Conservation (phyloP, 768 basidiomycete genomes). For the Trametes elegans region DNA sequence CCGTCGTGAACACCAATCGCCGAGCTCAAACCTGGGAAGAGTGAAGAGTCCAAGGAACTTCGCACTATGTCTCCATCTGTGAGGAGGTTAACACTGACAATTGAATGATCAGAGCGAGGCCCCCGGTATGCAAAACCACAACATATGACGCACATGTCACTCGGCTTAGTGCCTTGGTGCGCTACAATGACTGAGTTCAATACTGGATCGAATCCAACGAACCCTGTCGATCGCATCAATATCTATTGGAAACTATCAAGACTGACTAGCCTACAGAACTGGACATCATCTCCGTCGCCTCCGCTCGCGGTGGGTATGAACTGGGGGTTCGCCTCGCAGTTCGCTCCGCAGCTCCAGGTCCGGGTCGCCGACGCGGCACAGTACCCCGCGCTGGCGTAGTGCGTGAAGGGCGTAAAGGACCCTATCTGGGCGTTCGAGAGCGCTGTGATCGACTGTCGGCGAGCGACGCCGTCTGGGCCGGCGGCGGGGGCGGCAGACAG, state of each 20-base stretch:
- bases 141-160: slow-evolving; percentile 28
- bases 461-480: not conserved
- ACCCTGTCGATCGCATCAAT: slow-evolving; percentile 37
- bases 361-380: slow-evolving; percentile 28
- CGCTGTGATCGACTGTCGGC: slow-evolving; percentile 24
- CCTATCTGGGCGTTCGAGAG: slow-evolving; percentile 27
- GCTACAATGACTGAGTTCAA: slow-evolving; percentile 35
- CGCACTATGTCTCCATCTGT: slow-evolving; percentile 43
- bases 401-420: slow-evolving; percentile 30
- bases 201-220: slow-evolving; percentile 48
- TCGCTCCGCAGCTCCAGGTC: slow-evolving; percentile 32
- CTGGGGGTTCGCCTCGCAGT: slow-evolving; percentile 46
- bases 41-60: slow-evolving; percentile 32
- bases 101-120: not conserved
- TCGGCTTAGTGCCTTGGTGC: slow-evolving; percentile 38
- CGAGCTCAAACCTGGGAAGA: slow-evolving; percentile 51
- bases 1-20: slow-evolving; percentile 45
- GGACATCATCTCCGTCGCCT: slow-evolving; percentile 41
- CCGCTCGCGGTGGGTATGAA: slow-evolving; percentile 49
- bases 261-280: slow-evolving; percentile 38
- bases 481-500: slow-evolving; percentile 2
- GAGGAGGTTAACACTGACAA: slow-evolving; percentile 31
- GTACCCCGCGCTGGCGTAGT: slow-evolving; percentile 33
- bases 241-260: not conserved
- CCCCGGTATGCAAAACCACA: too few relatives aligned